phyloP scores from a whole-genome alignment of 768 basidiomycete species.

The Boletus reticulatus region DNA sequence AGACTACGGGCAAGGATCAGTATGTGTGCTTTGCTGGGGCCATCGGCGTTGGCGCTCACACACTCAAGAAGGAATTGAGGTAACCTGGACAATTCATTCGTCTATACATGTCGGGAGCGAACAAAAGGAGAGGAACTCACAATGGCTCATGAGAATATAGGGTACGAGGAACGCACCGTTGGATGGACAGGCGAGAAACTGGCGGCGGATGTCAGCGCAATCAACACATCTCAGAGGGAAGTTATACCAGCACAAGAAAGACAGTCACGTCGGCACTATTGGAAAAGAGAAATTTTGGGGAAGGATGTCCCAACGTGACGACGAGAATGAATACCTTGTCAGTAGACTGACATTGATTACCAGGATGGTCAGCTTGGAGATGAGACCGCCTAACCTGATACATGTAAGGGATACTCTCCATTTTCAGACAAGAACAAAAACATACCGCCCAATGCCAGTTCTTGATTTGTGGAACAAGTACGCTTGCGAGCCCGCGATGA shows the following conservation, averaged over 20 bases:
- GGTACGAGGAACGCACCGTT: constrained; percentile 37
- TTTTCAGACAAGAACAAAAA: background rate
- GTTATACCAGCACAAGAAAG: constrained; percentile 25
- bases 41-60: constrained; percentile 21
- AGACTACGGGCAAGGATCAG: constrained; percentile 13
- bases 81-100: constrained; percentile 23
- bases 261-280: constrained; percentile 28
- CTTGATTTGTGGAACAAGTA: constrained; percentile 34
- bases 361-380: constrained; percentile 32
- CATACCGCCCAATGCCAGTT: constrained; percentile 29
- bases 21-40: background rate
- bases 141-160: constrained; percentile 39
- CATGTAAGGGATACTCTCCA: background rate
- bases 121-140: constrained; percentile 11
- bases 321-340: constrained; percentile 27
- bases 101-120: background rate
- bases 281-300: background rate
- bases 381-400: constrained; percentile 30
- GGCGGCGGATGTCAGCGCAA: background rate
- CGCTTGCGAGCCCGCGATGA: constrained; percentile 34
- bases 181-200: constrained; percentile 35
- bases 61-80: constrained; percentile 37
- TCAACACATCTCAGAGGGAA: background rate
- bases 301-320: background rate
- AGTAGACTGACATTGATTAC: constrained; percentile 36